Evolutionary conservation across 495 filamentous ascomycete species (phyloP).

Genomic region (Apiosordaria backusii): DNA sequence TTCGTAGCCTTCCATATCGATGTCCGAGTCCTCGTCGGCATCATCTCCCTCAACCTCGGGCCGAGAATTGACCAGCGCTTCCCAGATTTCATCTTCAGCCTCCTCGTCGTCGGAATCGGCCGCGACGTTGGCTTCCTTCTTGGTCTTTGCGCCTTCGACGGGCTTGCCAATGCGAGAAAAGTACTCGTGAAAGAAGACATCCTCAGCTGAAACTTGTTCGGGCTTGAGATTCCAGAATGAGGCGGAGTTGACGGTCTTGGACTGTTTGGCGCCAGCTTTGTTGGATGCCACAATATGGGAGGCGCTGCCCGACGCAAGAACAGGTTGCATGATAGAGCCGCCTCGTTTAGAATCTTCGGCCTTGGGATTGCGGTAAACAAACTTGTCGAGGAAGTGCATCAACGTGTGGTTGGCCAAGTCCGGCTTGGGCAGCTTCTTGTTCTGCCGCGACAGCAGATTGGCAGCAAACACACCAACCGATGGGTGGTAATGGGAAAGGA

Average conservation of each 20-base stretch:
- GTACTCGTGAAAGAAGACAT: slow-evolving; percentile 98
- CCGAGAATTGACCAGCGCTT: slow-evolving; percentile 66
- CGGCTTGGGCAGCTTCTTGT: slow-evolving; percentile 71
- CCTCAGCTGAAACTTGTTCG: slow-evolving; percentile 82
- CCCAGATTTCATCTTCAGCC: slow-evolving; percentile 80
- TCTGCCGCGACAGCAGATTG: slow-evolving; percentile 60
- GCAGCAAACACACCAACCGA: slow-evolving; percentile 86
- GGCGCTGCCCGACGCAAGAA: slow-evolving; percentile 61
- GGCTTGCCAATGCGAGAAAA: slow-evolving; percentile 76
- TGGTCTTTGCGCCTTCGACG: slow-evolving; percentile 52
- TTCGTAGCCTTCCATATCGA: slow-evolving; percentile 50
- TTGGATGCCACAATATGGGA: slow-evolving; percentile 62
- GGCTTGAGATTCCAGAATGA: slow-evolving; percentile 86
- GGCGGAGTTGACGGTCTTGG: slow-evolving; percentile 70
- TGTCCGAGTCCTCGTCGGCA: slow-evolving; percentile 46
- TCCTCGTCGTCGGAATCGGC: slow-evolving; percentile 51
- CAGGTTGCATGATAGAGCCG: slow-evolving; percentile 91
- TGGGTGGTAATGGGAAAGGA: slow-evolving; percentile 82
- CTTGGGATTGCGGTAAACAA: slow-evolving; percentile 91
- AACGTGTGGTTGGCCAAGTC: slow-evolving; percentile 84
- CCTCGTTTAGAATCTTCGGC: slow-evolving; percentile 61
- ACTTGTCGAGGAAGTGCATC: slow-evolving; percentile 92
- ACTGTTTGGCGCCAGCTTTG: slow-evolving; percentile 45
- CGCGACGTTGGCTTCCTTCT: slow-evolving; percentile 43
- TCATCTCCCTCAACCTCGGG: slow-evolving; percentile 58